Evolutionary conservation across 2,329 filamentous ascomycete species (phyloP).

Genomic region (Aspergillus aculeatinus): DNA sequence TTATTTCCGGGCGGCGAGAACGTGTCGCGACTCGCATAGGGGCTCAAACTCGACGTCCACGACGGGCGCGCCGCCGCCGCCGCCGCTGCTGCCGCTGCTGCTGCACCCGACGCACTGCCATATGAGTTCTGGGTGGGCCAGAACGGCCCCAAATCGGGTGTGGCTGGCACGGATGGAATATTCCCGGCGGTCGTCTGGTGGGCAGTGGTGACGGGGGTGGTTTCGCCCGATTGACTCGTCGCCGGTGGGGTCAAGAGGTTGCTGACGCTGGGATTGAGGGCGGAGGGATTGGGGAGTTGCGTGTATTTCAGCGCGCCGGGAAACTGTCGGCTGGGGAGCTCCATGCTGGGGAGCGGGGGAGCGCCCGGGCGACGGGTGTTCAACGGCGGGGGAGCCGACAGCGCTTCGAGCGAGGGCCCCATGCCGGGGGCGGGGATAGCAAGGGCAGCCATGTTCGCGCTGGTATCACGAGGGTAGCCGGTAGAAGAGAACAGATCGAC

Average conservation of each 20-base stretch:
- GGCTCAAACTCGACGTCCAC: constrained; percentile 43
- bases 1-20: constrained; percentile 57
- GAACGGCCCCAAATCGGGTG: constrained; percentile 48
- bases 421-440: constrained; percentile 61
- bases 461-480: constrained; percentile 43
- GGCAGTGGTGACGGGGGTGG: constrained; percentile 41
- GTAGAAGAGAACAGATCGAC: constrained; percentile 41
- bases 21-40: constrained; percentile 49
- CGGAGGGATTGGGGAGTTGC: constrained; percentile 38
- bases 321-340: constrained; percentile 62
- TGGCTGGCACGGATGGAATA: constrained; percentile 35
- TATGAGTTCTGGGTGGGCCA: constrained; percentile 64
- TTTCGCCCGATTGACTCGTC: constrained; percentile 55
- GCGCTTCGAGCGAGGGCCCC: constrained; percentile 61
- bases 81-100: too few species aligned
- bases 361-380: constrained; percentile 69
- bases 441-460: constrained; percentile 63
- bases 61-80: constrained; percentile 44
- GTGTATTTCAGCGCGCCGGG: constrained; percentile 51
- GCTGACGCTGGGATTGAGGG: constrained; percentile 56
- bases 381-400: constrained; percentile 60
- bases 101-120: constrained; percentile 49
- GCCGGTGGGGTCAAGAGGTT: constrained; percentile 63
- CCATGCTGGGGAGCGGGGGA: constrained; percentile 66
- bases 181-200: constrained; percentile 53